phyloP scores from a whole-genome alignment of 177 flowering plant genomes.

The Telopea speciosissima region DNA sequence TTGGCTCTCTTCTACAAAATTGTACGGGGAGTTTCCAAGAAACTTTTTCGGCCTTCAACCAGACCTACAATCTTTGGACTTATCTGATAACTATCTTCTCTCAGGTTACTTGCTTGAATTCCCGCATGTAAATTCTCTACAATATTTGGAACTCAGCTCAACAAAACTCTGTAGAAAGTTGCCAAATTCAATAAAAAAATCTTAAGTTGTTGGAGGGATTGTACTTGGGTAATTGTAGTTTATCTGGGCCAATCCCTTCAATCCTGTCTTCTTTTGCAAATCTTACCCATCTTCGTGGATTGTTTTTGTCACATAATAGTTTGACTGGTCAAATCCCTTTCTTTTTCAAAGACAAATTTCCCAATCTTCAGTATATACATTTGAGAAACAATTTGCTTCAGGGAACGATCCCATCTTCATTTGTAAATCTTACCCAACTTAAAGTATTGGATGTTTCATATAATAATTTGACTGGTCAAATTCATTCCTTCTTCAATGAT shows the following conservation, averaged over 20 bases:
- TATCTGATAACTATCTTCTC: neutral
- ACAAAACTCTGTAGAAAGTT: neutral
- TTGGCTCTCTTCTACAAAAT: too few relatives aligned
- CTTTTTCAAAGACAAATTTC: too few relatives aligned
- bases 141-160: neutral
- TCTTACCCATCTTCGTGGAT: neutral
- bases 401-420: too few relatives aligned
- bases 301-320: too few relatives aligned
- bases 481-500: too few relatives aligned
- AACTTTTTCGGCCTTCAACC: neutral
- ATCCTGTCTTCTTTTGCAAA: neutral
- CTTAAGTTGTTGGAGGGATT: neutral
- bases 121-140: neutral
- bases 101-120: neutral
- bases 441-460: too few relatives aligned
- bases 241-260: neutral
- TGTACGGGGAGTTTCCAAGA: neutral
- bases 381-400: too few relatives aligned
- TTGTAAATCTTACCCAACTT: too few relatives aligned
- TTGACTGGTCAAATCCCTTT: too few relatives aligned
- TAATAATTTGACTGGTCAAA: too few relatives aligned
- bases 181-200: neutral
- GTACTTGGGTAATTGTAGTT: neutral
- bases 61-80: neutral
- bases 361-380: too few relatives aligned